Evolutionary conservation across 129 eudicot genomes (phyloP), one percentile per base, ranked within the genome.

Genomic region (Saussurea involucrata): DNA sequence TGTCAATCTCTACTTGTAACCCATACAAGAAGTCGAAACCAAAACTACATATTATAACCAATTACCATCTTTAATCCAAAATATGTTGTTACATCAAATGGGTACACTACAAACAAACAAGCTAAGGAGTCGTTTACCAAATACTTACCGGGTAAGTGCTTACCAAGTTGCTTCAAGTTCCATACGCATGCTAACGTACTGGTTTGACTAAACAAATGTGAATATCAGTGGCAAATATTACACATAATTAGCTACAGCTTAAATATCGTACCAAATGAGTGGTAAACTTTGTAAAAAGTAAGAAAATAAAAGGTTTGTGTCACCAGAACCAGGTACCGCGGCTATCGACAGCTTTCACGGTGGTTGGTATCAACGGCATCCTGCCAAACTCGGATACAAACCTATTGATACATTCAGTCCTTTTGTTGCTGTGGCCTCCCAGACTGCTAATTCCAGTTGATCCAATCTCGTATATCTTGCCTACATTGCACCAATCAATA

Each of bases 401-500:
- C 77, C 88, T 82, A 77, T 93, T 89, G 25, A 93, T 92, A 42
- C 98, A 93, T 33, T 91, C 81, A 0, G 93, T 78, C 80, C 98
- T 89, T 72, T 76, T 90, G n/a, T 84, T 82, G 49, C 22, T 84
- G 80, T 93, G 97, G 31, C 98, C 98, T 65, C 97, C 97, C 72
- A 93, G 77, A 82, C 97, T 93, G 81, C 98, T 93, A 24, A 93
- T 93, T 53, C 98, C 96, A 1, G 91, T 93, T 0, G 98, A 90
- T 67, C 98, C 97, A 42, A 90, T 90, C 83, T 93, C 98, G 34
- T 71, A 90, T 72, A 93, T 90, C 76, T 82, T 86, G 69, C 97
- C 98, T 93, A 66, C 79, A 79, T 73, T 21, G 74, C 74, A 77
- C 36, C 67, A 80, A 36, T 70, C 3, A 69, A 53, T 25, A 22